Conservation (phyloP, 768 basidiomycete species). For the Leccinum uliginosum region DNA sequence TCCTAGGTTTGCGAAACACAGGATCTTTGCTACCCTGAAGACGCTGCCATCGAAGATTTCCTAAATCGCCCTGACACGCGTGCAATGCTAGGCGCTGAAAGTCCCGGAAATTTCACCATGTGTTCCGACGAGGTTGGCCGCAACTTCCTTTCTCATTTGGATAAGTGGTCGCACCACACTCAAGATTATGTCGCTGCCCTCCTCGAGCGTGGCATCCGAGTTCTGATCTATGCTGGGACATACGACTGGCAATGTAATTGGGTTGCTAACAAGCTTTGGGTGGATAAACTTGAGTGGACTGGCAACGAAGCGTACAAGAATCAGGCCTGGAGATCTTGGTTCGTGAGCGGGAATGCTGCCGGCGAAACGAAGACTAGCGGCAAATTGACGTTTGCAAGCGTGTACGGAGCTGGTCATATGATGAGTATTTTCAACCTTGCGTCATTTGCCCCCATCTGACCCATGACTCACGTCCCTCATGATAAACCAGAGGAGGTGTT, state of each 20-base stretch:
- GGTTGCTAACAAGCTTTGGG: constrained; percentile 63
- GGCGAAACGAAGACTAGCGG: constrained; percentile 54
- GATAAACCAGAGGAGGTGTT: constrained; percentile 65
- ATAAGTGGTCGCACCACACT: constrained; percentile 55
- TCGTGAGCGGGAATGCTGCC: constrained; percentile 47
- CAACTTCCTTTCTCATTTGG: constrained; percentile 53
- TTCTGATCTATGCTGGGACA: constrained; percentile 52
- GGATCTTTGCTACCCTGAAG: constrained; percentile 38
- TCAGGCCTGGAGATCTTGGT: constrained; percentile 49
- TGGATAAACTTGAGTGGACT: constrained; percentile 56
- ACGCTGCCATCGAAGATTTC: constrained; percentile 38
- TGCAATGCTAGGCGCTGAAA: constrained; percentile 43
- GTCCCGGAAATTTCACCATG: constrained; percentile 47
- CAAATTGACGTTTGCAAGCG: constrained; percentile 60
- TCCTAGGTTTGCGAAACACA: constrained; percentile 22
- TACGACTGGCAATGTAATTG: constrained; percentile 60
- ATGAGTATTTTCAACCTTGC: constrained; percentile 31
- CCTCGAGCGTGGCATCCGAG: constrained; percentile 49
- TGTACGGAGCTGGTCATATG: constrained; percentile 75
- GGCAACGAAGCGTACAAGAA: constrained; percentile 44
- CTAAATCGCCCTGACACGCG: constrained; percentile 45
- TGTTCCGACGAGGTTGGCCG: constrained; percentile 50
- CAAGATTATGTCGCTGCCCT: constrained; percentile 54
- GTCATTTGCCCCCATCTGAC: constrained; percentile 14
- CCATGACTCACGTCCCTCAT: constrained; percentile 50